Evolutionary conservation across 2,329 filamentous ascomycete species (phyloP).

Genomic region (Sclerotinia nivalis): DNA sequence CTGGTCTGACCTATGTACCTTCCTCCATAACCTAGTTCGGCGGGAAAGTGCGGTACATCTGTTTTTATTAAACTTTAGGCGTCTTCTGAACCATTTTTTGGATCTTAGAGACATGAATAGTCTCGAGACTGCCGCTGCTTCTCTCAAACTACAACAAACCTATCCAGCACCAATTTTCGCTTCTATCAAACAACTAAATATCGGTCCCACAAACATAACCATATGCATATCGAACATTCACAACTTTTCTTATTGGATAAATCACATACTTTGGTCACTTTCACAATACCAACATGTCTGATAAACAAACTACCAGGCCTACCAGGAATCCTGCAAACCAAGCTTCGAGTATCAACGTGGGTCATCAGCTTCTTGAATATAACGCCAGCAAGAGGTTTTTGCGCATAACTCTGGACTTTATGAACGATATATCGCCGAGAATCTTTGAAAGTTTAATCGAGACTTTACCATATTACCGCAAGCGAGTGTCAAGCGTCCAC

Average conservation of each 20-base stretch:
- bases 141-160: neutral
- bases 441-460: neutral
- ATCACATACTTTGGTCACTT: neutral
- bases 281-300: neutral
- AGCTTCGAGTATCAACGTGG: neutral
- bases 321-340: no score
- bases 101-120: neutral
- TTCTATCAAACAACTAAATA: neutral
- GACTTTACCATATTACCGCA: neutral
- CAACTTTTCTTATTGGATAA: no score
- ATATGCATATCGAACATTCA: neutral
- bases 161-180: neutral
- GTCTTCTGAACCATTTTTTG: neutral
- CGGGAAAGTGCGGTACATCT: neutral
- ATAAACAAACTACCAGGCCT: neutral
- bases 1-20: neutral
- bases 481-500: no score
- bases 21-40: neutral
- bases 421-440: neutral
- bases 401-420: neutral
- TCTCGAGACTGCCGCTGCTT: neutral
- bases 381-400: neutral
- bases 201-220: neutral
- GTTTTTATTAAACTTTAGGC: neutral
- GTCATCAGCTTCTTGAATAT: neutral